phyloP scores from a whole-genome alignment of 306 rosid species.

The Lupinus albus region DNA sequence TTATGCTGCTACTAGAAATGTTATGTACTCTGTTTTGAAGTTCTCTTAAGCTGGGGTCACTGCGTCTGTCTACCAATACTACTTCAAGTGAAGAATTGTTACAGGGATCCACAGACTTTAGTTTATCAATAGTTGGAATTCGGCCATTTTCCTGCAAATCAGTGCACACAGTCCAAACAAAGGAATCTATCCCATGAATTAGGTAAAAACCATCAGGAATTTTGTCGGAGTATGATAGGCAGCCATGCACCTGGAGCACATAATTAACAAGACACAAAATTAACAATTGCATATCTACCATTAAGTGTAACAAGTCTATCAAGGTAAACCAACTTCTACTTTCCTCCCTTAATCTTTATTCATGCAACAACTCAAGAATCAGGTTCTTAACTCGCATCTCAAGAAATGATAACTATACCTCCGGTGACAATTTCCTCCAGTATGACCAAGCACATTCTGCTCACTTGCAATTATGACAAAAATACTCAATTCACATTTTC shows the following conservation, averaged over 20 bases:
- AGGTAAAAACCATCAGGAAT: conserved; percentile 93
- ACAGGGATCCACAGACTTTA: conserved; percentile 71
- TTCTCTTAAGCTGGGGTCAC: conserved; percentile 86
- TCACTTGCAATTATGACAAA: conserved; percentile 16
- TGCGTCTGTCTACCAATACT: conserved; percentile 71
- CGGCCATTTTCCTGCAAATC: conserved; percentile 86
- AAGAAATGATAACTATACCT: conserved; percentile 16
- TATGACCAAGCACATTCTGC: conserved; percentile 6
- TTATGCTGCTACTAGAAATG: conserved; percentile 73
- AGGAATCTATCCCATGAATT: conserved; percentile 88
- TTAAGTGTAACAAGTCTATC: conserved; percentile 25
- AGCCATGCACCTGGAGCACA: conserved; percentile 85
- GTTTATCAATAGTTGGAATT: conserved; percentile 79
- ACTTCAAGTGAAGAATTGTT: conserved; percentile 75
- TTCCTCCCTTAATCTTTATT: conserved; percentile 23
- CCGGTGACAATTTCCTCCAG: conserved; percentile 1
- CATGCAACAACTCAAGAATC: conserved; percentile 27
- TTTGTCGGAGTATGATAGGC: conserved; percentile 86
- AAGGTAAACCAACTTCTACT: conserved; percentile 26
- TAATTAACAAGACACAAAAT: conserved; percentile 43
- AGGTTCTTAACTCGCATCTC: conserved; percentile 21
- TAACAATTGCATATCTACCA: conserved; percentile 32
- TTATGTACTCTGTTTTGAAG: conserved; percentile 66
- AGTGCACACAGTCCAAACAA: conserved; percentile 89
- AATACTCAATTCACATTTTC: conserved; percentile 1